A percentile compares a stretch with the other conserved stretches of the same genome.
Conservation (phyloP, 2,329 filamentous ascomycete species). For the Elsinoe arachidis region DNA sequence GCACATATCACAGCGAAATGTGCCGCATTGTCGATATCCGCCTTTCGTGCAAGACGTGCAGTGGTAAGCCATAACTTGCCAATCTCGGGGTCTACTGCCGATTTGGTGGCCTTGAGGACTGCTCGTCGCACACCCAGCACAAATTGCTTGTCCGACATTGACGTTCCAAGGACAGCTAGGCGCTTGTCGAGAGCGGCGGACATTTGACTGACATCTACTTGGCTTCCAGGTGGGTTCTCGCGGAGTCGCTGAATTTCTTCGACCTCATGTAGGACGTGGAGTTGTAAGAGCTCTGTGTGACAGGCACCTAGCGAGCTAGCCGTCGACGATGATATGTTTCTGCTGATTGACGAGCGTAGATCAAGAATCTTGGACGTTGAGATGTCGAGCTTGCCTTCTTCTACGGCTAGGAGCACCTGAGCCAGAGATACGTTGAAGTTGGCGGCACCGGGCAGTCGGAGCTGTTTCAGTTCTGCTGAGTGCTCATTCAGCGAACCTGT, state of each 20-base stretch:
- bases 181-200: slow-evolving; percentile 53
- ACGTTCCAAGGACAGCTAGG: slow-evolving; percentile 83
- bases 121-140: slow-evolving; percentile 77
- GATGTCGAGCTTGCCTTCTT: slow-evolving; percentile 36
- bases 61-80: slow-evolving; percentile 79
- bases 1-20: slow-evolving; percentile 92
- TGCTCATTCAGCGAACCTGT: slow-evolving; percentile 73
- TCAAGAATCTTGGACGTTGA: slow-evolving; percentile 11
- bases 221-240: slow-evolving; percentile 11
- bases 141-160: slow-evolving; percentile 88
- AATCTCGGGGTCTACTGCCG: slow-evolving; percentile 52
- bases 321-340: slow-evolving; percentile 63
- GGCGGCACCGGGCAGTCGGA: slow-evolving; percentile 40
- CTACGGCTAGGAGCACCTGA: slow-evolving; percentile 17
- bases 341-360: slow-evolving; percentile 72
- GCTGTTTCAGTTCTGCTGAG: slow-evolving; percentile 46
- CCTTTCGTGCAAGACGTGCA: slow-evolving; percentile 77
- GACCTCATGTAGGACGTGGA: slow-evolving; percentile 81
- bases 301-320: slow-evolving; percentile 76
- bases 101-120: slow-evolving; percentile 68
- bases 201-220: neutral
- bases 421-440: slow-evolving; percentile 11
- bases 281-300: slow-evolving; percentile 74
- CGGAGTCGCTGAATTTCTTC: slow-evolving; percentile 58
- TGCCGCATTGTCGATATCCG: slow-evolving; percentile 72